phyloP scores from a whole-genome alignment of 78 protist genomes.

The Monocercomonoides exilis region DNA sequence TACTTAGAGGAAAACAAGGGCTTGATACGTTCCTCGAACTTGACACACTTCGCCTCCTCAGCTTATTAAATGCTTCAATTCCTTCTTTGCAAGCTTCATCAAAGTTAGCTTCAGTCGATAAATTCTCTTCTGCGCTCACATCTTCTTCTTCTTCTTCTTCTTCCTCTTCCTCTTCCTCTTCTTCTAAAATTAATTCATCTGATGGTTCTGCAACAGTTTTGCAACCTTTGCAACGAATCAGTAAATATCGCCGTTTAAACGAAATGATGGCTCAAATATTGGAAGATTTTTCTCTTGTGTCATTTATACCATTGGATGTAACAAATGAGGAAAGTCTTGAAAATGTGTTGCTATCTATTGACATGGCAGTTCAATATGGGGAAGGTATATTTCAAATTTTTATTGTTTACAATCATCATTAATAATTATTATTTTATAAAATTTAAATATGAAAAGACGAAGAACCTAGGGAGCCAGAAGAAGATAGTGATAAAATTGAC shows the following conservation, averaged over 20 bases:
- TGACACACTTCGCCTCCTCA: not conserved
- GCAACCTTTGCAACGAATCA: not conserved
- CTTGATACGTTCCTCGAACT: conserved; percentile 11
- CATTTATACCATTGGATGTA: not conserved
- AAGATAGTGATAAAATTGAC: not conserved
- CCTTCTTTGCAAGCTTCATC: too few relatives aligned
- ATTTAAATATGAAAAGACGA: not conserved
- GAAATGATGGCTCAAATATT: not conserved
- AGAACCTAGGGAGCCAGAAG: not conserved
- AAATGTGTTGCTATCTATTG: not conserved
- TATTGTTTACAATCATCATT: too few relatives aligned
- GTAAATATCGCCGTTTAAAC: not conserved
- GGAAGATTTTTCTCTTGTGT: not conserved
- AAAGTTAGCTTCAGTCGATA: too few relatives aligned
- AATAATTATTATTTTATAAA: not conserved
- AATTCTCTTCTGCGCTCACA: too few relatives aligned
- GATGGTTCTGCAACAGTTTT: not conserved
- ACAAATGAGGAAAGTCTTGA: not conserved
- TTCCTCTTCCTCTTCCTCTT: too few relatives aligned
- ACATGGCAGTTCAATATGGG: not conserved
- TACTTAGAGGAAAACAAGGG: conserved; percentile 11
- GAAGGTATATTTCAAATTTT: too few relatives aligned
- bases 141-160: too few relatives aligned
- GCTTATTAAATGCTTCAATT: not conserved
- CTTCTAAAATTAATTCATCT: not conserved